Base-by-base conservation (phyloP, 2,329 filamentous ascomycete species). In the Scytalidium sp. region DNA sequence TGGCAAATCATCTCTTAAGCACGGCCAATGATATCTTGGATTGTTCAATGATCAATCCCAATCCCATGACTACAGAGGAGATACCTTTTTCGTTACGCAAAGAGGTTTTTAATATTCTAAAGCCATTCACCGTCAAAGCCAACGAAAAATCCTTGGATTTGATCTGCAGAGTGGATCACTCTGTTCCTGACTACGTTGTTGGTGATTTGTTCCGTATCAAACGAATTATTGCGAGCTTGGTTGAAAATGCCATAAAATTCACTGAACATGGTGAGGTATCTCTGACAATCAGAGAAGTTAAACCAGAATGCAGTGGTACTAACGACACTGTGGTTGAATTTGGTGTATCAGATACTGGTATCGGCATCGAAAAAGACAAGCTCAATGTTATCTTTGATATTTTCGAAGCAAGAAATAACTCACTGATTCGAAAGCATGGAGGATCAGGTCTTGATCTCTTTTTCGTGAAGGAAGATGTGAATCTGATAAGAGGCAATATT, bases 201-300 rank as follows among this genome's bases (percentile, higher is more conserved):
- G 94, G 94, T 54, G 94, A 99, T 67, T 95, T 92, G 1, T 97
- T 97, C 86, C 87, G 94, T 70, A 75, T 97, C 50, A 85, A 93
- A 55, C 94, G 97, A 71, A 96, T 99, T 61, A 97, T 97, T 55
- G 80, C 97, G 50, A 99, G 97, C 70, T 76, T 99, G 50, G 93
- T 97, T 47, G 94, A 94, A 64, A 99, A 99, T 64, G 93, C 94
- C 48, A 97, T 99, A 77, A 99, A 99, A 67, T 99, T 99, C 69
- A 97, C 94, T 3, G 93, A 97, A 69, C 87, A 95, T 62, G 94
- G 94, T 54, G 91, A 96, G 68, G 94, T 99, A 61, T 95, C 92
- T 68, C 83, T 97, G 47, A 91, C 88, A n/a, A 97, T 97, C 60
- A 84, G 85, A 62, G 78, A 84, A 70, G 76, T 88, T 23, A 76